Base-by-base conservation (phyloP, 371 early-diverging fungal species). In the Nosema muscidifuracis region DNA sequence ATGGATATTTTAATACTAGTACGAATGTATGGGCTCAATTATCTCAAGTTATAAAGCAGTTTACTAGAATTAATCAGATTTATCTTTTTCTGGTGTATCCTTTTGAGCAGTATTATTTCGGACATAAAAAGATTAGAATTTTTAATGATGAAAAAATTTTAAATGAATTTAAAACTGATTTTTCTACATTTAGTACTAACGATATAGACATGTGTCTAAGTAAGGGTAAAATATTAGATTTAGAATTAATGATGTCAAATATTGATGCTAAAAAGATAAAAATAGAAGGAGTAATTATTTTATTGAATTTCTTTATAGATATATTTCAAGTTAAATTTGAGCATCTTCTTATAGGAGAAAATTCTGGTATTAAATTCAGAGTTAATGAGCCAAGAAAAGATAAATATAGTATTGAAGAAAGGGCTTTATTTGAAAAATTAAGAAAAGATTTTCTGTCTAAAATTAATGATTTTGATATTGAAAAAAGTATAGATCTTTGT, bases 1-100 rank as follows among this genome's bases (percentile, higher is more conserved):
- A 60, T n/a, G 60, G 60, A 7, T 60, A 60, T 24, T 60, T 18
- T 36, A 60, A 60, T 34, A 20, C 20, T 18, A 2, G 7, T 31
- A 1, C 18, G 9, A 3, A 1, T 31, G 20, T 20, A n/a, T 34
- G 60, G 36, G 34, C 30, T 22, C 36, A 31, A 34, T 20, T 60
- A n/a, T 31, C 60, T 6, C 15, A 34, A 7, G n/a, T 18, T 16
- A 60, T 60, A 2, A 60, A 60, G 18, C 16, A 60, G 30, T 60
- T 60, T 34, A 36, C 12, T 34, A 2, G n/a, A 26, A 60, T 60
- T 12, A 60, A 60, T 34, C 36, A 60, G n/a, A 60, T 60, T 60
- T 60, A 60, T 60, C 20, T 60, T 15, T 60, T 60, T 20, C 60
- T 60, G 16, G 60, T 60, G 2, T 60, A 60, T 60, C 60, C 60